A percentile compares a stretch with the other conserved stretches of the same genome.
Conservation (phyloP, 768 basidiomycete species). For the Suillus tomentosus region DNA sequence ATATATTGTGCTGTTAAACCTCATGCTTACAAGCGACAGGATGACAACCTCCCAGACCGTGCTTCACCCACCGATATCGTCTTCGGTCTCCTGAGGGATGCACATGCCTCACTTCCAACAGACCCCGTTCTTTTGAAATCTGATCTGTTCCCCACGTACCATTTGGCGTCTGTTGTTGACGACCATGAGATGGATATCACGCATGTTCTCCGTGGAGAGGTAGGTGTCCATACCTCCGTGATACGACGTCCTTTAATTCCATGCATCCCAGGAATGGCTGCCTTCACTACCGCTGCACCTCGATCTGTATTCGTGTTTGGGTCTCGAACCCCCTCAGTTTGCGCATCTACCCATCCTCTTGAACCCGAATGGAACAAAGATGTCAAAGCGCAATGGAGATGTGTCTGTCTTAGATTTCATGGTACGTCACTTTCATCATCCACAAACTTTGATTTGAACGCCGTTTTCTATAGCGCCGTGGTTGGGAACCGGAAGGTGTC, state of each 20-base stretch:
- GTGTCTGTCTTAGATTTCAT: constrained; percentile 87
- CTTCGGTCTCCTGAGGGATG: constrained; percentile 73
- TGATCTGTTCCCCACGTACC: constrained; percentile 94
- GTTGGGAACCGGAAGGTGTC: constrained; percentile 89
- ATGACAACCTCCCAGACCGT: constrained; percentile 55
- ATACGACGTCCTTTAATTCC: background rate
- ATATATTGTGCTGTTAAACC: background rate
- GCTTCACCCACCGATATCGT: constrained; percentile 64
- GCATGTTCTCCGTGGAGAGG: constrained; percentile 94
- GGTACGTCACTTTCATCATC: constrained; percentile 43
- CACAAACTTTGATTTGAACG: constrained; percentile 8
- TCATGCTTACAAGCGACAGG: constrained; percentile 40
- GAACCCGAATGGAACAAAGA: constrained; percentile 89
- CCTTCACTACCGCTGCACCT: constrained; percentile 91
- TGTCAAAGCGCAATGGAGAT: constrained; percentile 93
- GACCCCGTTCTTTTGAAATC: constrained; percentile 93
- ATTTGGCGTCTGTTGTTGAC: constrained; percentile 93
- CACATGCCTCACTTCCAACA: constrained; percentile 76
- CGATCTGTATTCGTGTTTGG: constrained; percentile 81
- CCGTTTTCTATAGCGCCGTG: constrained; percentile 55
- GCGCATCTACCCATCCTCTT: constrained; percentile 90
- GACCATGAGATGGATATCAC: constrained; percentile 96
- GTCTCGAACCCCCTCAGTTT: constrained; percentile 72
- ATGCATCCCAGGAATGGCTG: constrained; percentile 81
- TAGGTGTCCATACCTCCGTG: constrained; percentile 28